Conservation (phyloP, 1,139 yeast species). For the Candida tetrigidarum region DNA sequence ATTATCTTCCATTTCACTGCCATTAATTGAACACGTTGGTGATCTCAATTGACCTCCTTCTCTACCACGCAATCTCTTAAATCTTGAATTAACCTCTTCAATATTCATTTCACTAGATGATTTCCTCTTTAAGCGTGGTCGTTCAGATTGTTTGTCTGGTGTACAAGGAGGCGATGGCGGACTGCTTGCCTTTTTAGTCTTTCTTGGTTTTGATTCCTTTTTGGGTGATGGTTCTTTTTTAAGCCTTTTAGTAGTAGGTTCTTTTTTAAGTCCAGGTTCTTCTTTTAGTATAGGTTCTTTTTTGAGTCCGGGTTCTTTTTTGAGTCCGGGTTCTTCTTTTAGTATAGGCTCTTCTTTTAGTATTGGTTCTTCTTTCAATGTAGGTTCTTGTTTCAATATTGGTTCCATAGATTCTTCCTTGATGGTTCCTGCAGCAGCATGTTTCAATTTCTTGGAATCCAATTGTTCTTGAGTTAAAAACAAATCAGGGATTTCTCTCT, state of each 20-base stretch:
- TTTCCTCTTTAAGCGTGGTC: constrained; percentile 24
- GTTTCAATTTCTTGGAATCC: constrained; percentile 46
- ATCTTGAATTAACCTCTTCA: not conserved
- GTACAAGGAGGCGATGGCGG: constrained; percentile 27
- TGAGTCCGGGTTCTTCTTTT: constrained; percentile 14
- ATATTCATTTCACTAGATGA: constrained; percentile 11
- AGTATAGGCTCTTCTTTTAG: constrained; percentile 12
- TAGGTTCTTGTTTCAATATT: constrained; percentile 5
- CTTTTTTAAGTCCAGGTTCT: too few species aligned
- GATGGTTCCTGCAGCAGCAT: constrained; percentile 13
- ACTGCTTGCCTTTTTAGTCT: constrained; percentile 4
- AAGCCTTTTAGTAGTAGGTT: constrained; percentile 9
- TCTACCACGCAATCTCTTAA: constrained; percentile 25
- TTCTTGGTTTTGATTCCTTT: constrained; percentile 2
- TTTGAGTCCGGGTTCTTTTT: constrained; percentile 3
- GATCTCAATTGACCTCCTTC: constrained; percentile 25
- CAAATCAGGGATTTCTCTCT: constrained; percentile 57
- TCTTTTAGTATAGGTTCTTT: not conserved
- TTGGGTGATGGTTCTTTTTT: constrained; percentile 16
- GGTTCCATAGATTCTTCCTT: constrained; percentile 15
- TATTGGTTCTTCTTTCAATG: constrained; percentile 11
- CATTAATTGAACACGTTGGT: constrained; percentile 3
- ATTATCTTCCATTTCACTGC: constrained; percentile 10
- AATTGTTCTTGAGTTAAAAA: constrained; percentile 59
- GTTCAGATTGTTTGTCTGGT: constrained; percentile 19